Evolutionary conservation across 345 rosid species (phyloP).

Genomic region (Arabis hirsuta): DNA sequence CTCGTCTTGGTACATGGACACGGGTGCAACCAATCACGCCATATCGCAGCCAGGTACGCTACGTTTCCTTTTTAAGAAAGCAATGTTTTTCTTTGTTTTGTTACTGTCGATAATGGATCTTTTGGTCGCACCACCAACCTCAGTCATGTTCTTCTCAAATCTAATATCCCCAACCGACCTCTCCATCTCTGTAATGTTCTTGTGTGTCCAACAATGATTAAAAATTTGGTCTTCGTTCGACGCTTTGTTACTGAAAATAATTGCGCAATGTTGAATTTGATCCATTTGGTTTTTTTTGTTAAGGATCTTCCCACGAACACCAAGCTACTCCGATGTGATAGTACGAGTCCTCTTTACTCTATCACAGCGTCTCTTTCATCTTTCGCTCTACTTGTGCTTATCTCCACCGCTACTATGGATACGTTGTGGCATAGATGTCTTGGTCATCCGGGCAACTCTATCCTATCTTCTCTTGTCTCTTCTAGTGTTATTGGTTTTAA

Average conservation of each 20-base stretch:
- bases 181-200: neutral
- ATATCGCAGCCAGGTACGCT: neutral
- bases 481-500: neutral
- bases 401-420: neutral
- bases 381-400: neutral
- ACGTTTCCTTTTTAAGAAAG: neutral
- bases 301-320: neutral
- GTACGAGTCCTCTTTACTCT: neutral
- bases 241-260: neutral
- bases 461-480: neutral
- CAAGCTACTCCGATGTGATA: neutral
- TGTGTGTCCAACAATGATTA: neutral
- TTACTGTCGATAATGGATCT: neutral
- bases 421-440: neutral
- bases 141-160: too few species aligned
- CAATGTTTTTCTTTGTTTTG: neutral
- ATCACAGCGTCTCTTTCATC: neutral
- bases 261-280: neutral
- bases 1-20: neutral
- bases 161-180: neutral
- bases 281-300: neutral
- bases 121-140: neutral
- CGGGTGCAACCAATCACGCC: neutral
- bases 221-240: neutral
- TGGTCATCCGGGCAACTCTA: neutral